phyloP scores from a whole-genome alignment of 1,284 basidiomycete species.

The Ganoderma resinaceum region DNA sequence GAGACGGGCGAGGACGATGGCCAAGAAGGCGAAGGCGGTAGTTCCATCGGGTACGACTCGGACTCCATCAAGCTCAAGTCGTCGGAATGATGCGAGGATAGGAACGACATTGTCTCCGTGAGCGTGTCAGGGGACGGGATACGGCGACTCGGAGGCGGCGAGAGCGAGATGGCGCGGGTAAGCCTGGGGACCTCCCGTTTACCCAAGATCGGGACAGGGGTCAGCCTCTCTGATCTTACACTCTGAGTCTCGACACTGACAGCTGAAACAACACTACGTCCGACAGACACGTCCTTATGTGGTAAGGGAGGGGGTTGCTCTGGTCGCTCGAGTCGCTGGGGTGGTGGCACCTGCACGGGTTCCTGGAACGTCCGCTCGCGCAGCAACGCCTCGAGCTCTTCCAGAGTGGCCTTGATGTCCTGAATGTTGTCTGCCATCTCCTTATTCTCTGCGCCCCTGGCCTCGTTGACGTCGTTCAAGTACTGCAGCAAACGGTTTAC shows the following conservation, averaged over 20 bases:
- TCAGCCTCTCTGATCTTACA: constrained; percentile 37
- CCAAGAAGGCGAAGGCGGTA: constrained; percentile 39
- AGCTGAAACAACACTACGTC: constrained; percentile 39
- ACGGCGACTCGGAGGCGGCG: constrained; percentile 50
- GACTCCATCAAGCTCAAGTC: constrained; percentile 58
- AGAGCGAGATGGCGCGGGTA: constrained; percentile 42
- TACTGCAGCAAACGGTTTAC: constrained; percentile 71
- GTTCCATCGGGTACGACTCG: constrained; percentile 42
- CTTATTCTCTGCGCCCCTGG: constrained; percentile 63
- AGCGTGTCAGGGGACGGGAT: constrained; percentile 54
- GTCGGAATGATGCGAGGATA: constrained; percentile 81
- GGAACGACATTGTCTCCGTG: constrained; percentile 63
- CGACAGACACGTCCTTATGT: constrained; percentile 51
- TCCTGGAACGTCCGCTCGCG: constrained; percentile 32
- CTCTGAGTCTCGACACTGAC: constrained; percentile 12
- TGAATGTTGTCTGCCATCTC: constrained; percentile 67
- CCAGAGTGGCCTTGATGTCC: constrained; percentile 67
- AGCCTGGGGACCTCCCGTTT: constrained; percentile 16
- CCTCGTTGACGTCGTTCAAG: constrained; percentile 65
- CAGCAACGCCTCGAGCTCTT: constrained; percentile 57
- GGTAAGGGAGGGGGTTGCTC: constrained; percentile 45
- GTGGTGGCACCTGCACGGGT: constrained; percentile 32
- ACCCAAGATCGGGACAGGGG: constrained; percentile 14
- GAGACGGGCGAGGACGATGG: constrained; percentile 43
- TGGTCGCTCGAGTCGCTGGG: constrained; percentile 1